These are phyloP conservation scores for Panicum virgatum DNA, from an alignment of 202 grass and related monocot genomes.

Conservation along the genomic window DNA sequence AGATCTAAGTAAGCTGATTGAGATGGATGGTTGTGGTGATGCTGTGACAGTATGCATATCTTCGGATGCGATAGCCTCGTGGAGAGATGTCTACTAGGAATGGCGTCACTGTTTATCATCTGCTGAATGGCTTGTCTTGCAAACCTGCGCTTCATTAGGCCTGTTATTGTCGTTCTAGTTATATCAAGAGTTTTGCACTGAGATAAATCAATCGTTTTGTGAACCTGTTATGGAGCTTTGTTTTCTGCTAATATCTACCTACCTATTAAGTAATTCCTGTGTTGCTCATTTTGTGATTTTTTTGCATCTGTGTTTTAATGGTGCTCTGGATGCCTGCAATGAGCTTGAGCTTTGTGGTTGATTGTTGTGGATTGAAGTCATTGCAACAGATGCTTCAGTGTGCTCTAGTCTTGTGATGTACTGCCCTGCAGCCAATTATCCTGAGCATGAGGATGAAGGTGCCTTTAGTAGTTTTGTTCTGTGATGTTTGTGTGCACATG, in stretches of 20 bases:
- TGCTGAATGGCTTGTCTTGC: slow-evolving; percentile 26
- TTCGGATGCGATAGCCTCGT: background rate
- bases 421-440: too few species aligned
- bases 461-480: too few species aligned
- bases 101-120: background rate
- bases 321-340: background rate
- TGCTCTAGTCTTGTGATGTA: too few species aligned
- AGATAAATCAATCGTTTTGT: slow-evolving; percentile 23
- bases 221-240: slow-evolving; percentile 35
- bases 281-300: background rate
- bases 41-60: background rate
- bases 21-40: background rate
- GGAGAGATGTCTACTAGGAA: background rate
- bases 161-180: slow-evolving; percentile 27
- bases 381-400: too few species aligned
- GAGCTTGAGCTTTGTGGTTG: background rate
- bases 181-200: slow-evolving; percentile 30
- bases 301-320: background rate
- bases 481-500: too few species aligned
- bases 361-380: too few species aligned
- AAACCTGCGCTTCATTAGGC: slow-evolving; percentile 40
- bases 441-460: too few species aligned
- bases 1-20: slow-evolving; percentile 66
- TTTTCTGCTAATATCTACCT: slow-evolving; percentile 31
- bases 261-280: background rate